Conservation (phyloP, 202 grass and related monocot species). For the Setaria italica region DNA sequence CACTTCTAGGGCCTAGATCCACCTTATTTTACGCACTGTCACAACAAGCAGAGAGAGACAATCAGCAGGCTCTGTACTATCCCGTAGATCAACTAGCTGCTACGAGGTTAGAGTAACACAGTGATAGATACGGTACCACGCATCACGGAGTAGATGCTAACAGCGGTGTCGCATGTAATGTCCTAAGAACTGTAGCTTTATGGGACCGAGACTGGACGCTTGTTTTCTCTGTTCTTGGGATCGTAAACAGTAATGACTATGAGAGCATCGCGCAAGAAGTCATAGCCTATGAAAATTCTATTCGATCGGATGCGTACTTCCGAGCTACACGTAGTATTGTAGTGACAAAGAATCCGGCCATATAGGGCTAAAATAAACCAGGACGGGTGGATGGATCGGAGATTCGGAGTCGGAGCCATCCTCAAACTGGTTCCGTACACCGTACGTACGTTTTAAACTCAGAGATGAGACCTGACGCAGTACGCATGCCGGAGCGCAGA, state of each 20-base stretch:
- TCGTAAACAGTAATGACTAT: not conserved
- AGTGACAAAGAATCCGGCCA: too few relatives aligned
- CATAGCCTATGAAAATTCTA: not conserved
- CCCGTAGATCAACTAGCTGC: not conserved
- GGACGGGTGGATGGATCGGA: too few relatives aligned
- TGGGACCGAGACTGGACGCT: not conserved
- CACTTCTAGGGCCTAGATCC: not conserved
- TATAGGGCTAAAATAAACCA: too few relatives aligned
- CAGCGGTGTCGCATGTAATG: not conserved
- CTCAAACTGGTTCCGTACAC: not conserved
- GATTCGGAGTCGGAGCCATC: not conserved
- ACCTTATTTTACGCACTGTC: not conserved
- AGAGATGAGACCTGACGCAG: not conserved
- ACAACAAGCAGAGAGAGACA: not conserved
- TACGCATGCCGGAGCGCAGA: not conserved
- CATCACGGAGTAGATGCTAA: too few relatives aligned
- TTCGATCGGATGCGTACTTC: not conserved
- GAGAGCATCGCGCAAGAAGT: not conserved
- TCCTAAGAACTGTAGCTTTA: not conserved
- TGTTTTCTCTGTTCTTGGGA: not conserved
- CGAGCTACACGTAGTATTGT: not conserved
- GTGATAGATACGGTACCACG: constrained; percentile 2
- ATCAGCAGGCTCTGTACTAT: not conserved
- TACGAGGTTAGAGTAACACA: not conserved
- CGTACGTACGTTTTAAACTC: not conserved